These are phyloP conservation scores for Exophiala dermatitidis DNA, from an alignment of 2,329 filamentous ascomycete species.

Conservation along the genomic window DNA sequence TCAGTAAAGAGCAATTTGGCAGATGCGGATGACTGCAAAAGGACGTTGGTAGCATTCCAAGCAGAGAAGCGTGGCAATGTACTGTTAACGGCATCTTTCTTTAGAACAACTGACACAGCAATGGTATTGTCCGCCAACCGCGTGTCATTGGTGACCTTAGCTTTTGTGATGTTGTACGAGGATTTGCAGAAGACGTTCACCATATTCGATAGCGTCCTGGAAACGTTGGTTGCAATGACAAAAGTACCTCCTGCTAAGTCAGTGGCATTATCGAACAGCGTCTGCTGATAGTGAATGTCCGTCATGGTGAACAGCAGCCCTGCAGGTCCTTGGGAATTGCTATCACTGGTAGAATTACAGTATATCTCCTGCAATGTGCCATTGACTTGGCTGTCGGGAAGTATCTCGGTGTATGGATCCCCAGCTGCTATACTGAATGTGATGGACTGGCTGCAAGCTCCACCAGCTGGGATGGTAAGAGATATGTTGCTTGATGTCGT, in stretches of 20 bases:
- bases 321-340: constrained; percentile 12
- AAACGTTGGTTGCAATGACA: constrained; percentile 22
- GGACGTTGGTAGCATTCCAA: constrained; percentile 23
- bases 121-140: constrained; percentile 7
- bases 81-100: constrained; percentile 29
- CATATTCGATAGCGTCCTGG: constrained; percentile 20
- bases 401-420: constrained; percentile 24
- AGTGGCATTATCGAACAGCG: constrained; percentile 21
- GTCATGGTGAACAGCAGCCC: constrained; percentile 23
- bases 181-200: constrained; percentile 24
- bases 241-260: constrained; percentile 21
- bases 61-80: constrained; percentile 27
- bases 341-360: constrained; percentile 12
- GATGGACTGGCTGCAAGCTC: constrained; percentile 14
- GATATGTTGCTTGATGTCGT: constrained; percentile 22
- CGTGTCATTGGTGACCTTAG: constrained; percentile 24
- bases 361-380: constrained; percentile 22
- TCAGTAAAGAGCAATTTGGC: constrained; percentile 21
- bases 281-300: constrained; percentile 22
- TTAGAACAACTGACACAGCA: constrained; percentile 13
- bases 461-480: constrained; percentile 19
- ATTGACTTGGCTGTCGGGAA: constrained; percentile 15
- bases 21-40: constrained; percentile 12
- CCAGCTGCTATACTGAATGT: constrained; percentile 20
- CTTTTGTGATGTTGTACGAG: constrained; percentile 20